These are phyloP conservation scores for Aspergillus pseudonomiae DNA, from an alignment of 2,329 filamentous ascomycete species.

Conservation along the genomic window DNA sequence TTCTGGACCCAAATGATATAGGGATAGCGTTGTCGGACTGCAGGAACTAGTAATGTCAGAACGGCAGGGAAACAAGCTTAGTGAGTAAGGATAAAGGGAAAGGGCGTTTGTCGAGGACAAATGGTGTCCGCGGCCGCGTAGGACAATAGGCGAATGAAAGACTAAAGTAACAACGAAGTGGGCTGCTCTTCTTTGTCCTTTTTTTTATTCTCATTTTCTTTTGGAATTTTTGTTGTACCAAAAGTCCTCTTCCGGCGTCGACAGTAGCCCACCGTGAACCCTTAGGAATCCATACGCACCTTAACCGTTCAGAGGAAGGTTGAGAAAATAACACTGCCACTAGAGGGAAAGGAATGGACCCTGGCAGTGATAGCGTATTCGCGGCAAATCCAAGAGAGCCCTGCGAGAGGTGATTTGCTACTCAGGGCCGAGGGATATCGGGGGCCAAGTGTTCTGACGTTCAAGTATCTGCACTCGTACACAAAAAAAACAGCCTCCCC, in stretches of 20 bases:
- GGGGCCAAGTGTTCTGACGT: conserved; percentile 11
- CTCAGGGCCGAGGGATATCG: conserved; percentile 9
- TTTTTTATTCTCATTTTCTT: neutral
- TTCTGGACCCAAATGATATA: conserved; percentile 12
- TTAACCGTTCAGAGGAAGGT: conserved; percentile 5
- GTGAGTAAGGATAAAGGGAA: conserved; percentile 15
- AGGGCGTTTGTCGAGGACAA: conserved; percentile 23
- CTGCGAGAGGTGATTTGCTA: conserved; percentile 20
- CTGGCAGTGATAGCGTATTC: conserved; percentile 26
- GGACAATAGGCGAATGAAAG: conserved; percentile 15
- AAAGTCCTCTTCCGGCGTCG: neutral
- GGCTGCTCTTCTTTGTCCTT: conserved; percentile 17
- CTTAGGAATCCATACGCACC: conserved; percentile 18
- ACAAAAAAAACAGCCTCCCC: conserved; percentile 3
- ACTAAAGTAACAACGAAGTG: conserved; percentile 11
- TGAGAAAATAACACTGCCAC: conserved; percentile 24
- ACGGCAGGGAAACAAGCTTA: conserved; percentile 11
- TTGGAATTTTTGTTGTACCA: neutral
- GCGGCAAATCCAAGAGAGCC: conserved; percentile 26
- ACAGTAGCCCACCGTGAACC: neutral
- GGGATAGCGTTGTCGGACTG: conserved; percentile 16
- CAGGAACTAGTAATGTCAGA: conserved; percentile 18
- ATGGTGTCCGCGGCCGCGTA: conserved; percentile 17
- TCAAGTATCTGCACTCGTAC: conserved; percentile 13
- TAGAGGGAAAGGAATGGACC: conserved; percentile 26